Evolutionary conservation across 1,284 basidiomycete species (phyloP).

Genomic region (Coniferiporia weirii): DNA sequence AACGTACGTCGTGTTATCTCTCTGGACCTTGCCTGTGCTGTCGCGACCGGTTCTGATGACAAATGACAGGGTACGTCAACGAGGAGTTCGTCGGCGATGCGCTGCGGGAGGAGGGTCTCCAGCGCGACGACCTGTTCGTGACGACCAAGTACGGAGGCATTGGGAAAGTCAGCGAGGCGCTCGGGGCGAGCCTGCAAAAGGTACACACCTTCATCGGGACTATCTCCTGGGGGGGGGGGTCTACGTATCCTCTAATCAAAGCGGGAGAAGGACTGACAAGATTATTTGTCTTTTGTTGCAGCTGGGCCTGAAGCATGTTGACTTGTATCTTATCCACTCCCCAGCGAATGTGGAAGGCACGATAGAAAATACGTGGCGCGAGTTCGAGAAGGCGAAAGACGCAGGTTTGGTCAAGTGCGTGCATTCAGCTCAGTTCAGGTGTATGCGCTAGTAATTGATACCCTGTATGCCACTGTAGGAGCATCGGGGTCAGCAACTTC

Average conservation of each 20-base stretch:
- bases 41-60: constrained; percentile 5
- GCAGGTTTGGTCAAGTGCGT: constrained; percentile 55
- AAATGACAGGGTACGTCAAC: constrained; percentile 40
- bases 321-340: constrained; percentile 67
- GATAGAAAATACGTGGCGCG: constrained; percentile 54
- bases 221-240: neutral
- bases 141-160: constrained; percentile 52
- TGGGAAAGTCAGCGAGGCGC: constrained; percentile 36
- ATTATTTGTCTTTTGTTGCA: constrained; percentile 24
- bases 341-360: constrained; percentile 42
- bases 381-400: constrained; percentile 61
- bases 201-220: constrained; percentile 21
- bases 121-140: constrained; percentile 44
- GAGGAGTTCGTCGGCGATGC: constrained; percentile 48
- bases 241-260: neutral
- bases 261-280: neutral
- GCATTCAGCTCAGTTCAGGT: neutral
- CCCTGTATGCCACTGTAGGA: constrained; percentile 36
- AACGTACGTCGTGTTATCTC: constrained; percentile 17
- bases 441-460: neutral
- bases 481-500: constrained; percentile 82
- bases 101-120: constrained; percentile 44
- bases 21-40: neutral
- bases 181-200: constrained; percentile 36
- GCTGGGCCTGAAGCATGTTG: constrained; percentile 65